Base-by-base conservation (phyloP, 192 early-diverging fungal species). In the Entrophospora sp. region DNA sequence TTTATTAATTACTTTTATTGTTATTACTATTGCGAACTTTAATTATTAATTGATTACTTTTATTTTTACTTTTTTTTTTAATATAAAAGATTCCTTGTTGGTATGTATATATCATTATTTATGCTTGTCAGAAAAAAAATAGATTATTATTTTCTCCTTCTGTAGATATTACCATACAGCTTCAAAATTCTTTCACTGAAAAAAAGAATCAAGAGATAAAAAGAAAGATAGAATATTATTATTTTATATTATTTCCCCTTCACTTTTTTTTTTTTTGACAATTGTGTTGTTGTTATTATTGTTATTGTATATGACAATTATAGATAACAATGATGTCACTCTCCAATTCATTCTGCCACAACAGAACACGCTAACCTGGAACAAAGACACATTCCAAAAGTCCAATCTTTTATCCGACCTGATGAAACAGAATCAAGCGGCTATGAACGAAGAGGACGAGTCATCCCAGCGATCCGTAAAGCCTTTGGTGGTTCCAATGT, bases 321-420 rank as follows among this genome's bases (percentile, higher is more conserved):
- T 66, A 66, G 64, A 66, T 66, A 66, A 66, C 64, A 66, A 49
- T 66, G 64, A 66, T 66, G 64, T 55, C 64, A 66, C 64, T 66
- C 64, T 66, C 64, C 64, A 66, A 66, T 66, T 66, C 64, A 66
- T 66, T 66, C 64, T 66, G 64, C 64, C 64, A 66, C 20, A 48
- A 66, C 64, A 66, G 64, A 66, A 66, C 64, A 66, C 64, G 64
- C 64, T 66, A 66, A 66, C 52, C 36, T 66, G 64, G 64, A 66
- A 66, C 62, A 64, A 64, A 66, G 55, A 24, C 55, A 55, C 51
- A 66, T 66, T 51, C 64, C 64, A 49, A 66, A 66, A 44, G 64
- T 51, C 51, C 51, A 37, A 43, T 66, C 64, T 66, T 66, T 66
- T 66, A 36, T 66, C 64, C 36, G 64, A 66, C 10, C n/a, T 66